Evolutionary conservation across 306 rosid genomes (phyloP), one percentile per base, ranked within the genome.

Genomic region (Cajanus cajan): DNA sequence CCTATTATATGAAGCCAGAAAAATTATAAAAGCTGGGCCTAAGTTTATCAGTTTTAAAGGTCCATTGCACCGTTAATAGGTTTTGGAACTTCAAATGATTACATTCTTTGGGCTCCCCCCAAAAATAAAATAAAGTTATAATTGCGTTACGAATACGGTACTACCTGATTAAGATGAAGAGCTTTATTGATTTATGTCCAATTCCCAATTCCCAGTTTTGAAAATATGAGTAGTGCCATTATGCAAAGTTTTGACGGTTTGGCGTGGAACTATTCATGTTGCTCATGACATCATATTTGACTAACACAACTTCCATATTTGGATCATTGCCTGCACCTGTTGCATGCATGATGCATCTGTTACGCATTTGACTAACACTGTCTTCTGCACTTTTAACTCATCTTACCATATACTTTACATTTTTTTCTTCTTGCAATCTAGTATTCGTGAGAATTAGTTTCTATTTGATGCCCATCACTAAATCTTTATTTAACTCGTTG

Each of bases 261-360:
- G 41, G 52, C 19, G 13, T 15, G 14, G 8, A 14, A 73, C 48
- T 54, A 14, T 74, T 58, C 76, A 31, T 55, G 76, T 4, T 8
- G 28, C 36, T 34, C 68, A 82, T 76, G 61, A 76, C 18, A 25
- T 50, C 68, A 24, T 34, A 4, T 51, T 69, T 76, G 78, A 82
- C 82, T 70, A 82, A 40, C 54, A 50, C 82, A 76, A 82, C 68
- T 75, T 5, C 5, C 50, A n/a, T 19, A 25, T 59, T 69, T 54
- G 62, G 58, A 72, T 80, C 79, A 62, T 25, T 50, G 67, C 55
- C 44, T 40, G 47, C 68, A 52, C 44, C 57, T 54, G 76, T 79
- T 79, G 55, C 78, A 73, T 43, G 69, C 70, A 64, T 64, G 31
- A 64, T 37, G 68, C 68, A n/a, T 5, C 18, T 40, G 67, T 55